Percentiles rank a stretch among this genome's conserved stretches.
Conservation (phyloP, 169 alveolate species). For the Plasmodium gaboni region DNA sequence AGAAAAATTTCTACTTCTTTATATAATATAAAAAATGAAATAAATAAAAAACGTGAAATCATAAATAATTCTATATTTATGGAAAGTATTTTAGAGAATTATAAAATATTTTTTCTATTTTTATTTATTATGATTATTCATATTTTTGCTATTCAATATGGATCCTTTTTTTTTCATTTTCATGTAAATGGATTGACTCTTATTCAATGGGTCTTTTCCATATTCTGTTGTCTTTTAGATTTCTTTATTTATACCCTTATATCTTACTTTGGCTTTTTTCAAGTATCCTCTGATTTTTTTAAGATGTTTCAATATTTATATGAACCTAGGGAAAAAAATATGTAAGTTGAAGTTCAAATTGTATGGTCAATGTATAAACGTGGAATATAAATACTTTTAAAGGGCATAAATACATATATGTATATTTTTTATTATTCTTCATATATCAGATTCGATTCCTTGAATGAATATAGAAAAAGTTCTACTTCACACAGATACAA, state of each 20-base stretch:
- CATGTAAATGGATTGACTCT: constrained; percentile 59
- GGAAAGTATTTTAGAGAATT: constrained; percentile 25
- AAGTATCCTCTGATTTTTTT: constrained; percentile 16
- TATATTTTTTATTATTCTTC: constrained; percentile 1
- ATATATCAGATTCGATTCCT: constrained; percentile 52
- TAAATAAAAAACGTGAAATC: background rate
- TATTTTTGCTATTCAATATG: constrained; percentile 36
- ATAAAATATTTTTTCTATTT: constrained; percentile 19
- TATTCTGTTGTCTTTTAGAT: constrained; percentile 40
- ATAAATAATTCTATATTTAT: constrained; percentile 10
- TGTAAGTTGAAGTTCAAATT: constrained; percentile 13
- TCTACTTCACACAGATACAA: constrained; percentile 50
- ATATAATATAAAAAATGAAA: no score
- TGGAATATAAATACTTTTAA: background rate
- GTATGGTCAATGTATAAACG: background rate
- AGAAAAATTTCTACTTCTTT: no score
- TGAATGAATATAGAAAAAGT: constrained; percentile 64
- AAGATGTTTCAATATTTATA: constrained; percentile 20
- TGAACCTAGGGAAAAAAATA: constrained; percentile 32
- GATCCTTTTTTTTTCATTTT: constrained; percentile 47
- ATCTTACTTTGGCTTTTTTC: constrained; percentile 13
- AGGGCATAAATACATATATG: background rate
- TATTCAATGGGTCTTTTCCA: constrained; percentile 42
- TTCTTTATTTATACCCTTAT: constrained; percentile 16
- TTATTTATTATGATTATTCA: constrained; percentile 16